phyloP scores from a whole-genome alignment of 768 basidiomycete species.

The Cyathus striatus region DNA sequence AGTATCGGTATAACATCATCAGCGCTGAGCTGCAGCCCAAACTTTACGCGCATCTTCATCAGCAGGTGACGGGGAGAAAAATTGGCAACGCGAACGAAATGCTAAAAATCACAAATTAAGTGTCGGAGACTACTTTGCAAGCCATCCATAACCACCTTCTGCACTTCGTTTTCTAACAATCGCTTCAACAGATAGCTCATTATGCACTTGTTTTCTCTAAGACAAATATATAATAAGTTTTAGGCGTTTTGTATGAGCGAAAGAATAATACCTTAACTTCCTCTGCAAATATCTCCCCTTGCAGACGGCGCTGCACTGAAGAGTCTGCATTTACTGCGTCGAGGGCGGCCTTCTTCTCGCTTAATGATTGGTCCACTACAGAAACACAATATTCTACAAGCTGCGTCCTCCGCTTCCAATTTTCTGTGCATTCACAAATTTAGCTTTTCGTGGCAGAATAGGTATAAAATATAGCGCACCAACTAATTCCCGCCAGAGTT shows the following conservation, averaged over 20 bases:
- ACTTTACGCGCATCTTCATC: constrained; percentile 46
- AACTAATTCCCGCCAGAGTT: constrained; percentile 75
- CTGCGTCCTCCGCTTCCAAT: constrained; percentile 71
- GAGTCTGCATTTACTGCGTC: constrained; percentile 39
- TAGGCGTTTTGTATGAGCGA: too few species aligned
- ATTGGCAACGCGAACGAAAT: constrained; percentile 74
- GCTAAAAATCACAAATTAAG: too few species aligned
- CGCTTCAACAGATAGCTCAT: constrained; percentile 66
- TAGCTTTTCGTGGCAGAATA: constrained; percentile 11
- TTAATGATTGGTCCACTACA: constrained; percentile 61
- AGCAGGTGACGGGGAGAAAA: constrained; percentile 62
- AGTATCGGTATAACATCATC: too few species aligned
- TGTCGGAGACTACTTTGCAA: too few species aligned
- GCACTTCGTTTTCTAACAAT: constrained; percentile 68
- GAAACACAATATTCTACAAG: constrained; percentile 73
- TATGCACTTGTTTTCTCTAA: constrained; percentile 70
- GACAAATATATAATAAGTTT: too few species aligned
- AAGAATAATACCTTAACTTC: constrained; percentile 74
- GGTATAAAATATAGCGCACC: constrained; percentile 40
- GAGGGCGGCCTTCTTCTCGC: constrained; percentile 46
- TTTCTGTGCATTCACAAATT: constrained; percentile 31
- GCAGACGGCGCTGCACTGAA: constrained; percentile 39
- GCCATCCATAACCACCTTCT: too few species aligned
- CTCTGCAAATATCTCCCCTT: constrained; percentile 56
- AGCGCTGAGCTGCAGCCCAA: constrained; percentile 23